Base-by-base conservation (phyloP, 2,329 filamentous ascomycete genomes). In the Scedosporium apiospermum region DNA sequence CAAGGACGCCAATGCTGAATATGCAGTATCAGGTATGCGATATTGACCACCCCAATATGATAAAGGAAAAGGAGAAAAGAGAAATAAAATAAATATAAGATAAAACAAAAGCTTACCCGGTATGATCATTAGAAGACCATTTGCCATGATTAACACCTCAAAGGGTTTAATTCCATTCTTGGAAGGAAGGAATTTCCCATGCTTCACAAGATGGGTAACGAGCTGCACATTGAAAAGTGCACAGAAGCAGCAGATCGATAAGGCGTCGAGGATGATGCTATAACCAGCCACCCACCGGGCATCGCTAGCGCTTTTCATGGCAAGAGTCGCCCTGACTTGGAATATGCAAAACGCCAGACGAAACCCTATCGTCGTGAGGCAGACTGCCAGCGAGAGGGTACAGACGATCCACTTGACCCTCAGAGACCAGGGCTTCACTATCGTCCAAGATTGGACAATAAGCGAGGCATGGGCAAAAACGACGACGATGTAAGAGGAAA, bases 91-190 rank as follows among this genome's bases (percentile, higher is more conserved):
- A 38, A 38, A 38, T 38, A 38, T 34, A 34, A 34, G 30, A 34
- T 34, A 34, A 9, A 51, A 23, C 21, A 16, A 10, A 30, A 16
- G 70, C 75, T 57, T 70, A 83, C 82, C 78, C n/a, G 82, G 82
- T 9, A 83, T 69, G 16, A 83, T 66, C 82, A 85, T 84, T 62
- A 85, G 72, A 1, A 83, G 65, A 10, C 81, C 82, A 44, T 85
- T 84, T 58, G 80, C 81, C 67, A 83, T 79, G 60, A 83, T 75
- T 26, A 85, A 73, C 6, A 82, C 76, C 66, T 85, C 82, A 74
- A 85, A 80, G 4, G 80, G 76, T 0, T 72, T 79, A 46, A 85
- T 68, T 0, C 75, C 71, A 58, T 72, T 72, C 3, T 75, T 70
- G 0, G 71, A 72, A 0, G 77, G 76, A 1, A 84, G 72, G 6